Conservation (phyloP, 768 basidiomycete genomes). For the Leccinum subtestaceum region DNA sequence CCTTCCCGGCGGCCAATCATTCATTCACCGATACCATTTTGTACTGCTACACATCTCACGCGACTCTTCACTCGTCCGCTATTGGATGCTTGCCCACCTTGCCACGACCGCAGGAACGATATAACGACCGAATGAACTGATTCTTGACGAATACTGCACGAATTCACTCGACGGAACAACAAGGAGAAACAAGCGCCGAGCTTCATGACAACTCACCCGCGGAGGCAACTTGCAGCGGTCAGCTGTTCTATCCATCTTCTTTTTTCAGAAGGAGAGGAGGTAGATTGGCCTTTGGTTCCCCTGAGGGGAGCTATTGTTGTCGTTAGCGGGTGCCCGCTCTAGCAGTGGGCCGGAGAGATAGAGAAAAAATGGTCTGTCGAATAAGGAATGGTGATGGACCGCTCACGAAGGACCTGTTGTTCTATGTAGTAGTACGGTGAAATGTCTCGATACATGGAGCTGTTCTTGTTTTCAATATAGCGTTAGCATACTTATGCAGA, state of each 20-base stretch:
- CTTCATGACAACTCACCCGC: constrained; percentile 18
- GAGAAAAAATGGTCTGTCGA: constrained; percentile 22
- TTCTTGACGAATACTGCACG: constrained; percentile 37
- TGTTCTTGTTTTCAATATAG: constrained; percentile 26
- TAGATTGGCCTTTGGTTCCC: constrained; percentile 15
- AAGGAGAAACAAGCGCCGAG: constrained; percentile 23
- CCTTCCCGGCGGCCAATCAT: constrained; percentile 26
- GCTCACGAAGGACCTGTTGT: constrained; percentile 27
- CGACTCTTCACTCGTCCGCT: constrained; percentile 12
- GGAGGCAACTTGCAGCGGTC: constrained; percentile 11
- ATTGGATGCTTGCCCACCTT: constrained; percentile 25
- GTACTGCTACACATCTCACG: constrained; percentile 16
- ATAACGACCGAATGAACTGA: constrained; percentile 33
- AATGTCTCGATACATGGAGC: constrained; percentile 20
- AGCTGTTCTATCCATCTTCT: constrained; percentile 10
- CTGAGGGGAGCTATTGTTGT: constrained; percentile 25
- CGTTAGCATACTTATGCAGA: constrained; percentile 14
- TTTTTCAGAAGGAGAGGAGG: constrained; percentile 9
- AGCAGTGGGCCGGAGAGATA: constrained; percentile 30
- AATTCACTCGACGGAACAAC: constrained; percentile 30
- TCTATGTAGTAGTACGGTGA: constrained; percentile 6
- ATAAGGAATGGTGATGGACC: constrained; percentile 25
- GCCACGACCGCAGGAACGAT: constrained; percentile 33
- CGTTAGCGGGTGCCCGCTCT: constrained; percentile 29
- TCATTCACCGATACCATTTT: constrained; percentile 24